Conservation (phyloP, 140 eudicot genomes). For the Flaveria floridana region DNA sequence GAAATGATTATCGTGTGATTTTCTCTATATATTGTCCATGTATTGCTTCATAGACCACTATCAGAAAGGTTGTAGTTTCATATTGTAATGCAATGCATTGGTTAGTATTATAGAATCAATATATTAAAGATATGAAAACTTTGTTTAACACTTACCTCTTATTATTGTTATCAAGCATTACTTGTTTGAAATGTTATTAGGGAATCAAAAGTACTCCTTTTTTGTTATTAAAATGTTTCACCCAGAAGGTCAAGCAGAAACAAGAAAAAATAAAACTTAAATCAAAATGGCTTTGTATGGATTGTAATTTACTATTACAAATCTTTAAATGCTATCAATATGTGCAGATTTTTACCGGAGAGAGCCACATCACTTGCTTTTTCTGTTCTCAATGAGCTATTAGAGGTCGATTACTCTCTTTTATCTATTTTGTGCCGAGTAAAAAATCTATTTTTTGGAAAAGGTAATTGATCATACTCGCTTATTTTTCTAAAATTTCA, state of each 20-base stretch:
- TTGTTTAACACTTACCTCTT: background rate
- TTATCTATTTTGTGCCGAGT: constrained; percentile 2
- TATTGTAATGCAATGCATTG: constrained; percentile 6
- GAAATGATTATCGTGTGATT: too few relatives aligned
- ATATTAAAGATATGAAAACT: background rate
- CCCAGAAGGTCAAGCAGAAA: background rate
- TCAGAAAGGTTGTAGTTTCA: background rate
- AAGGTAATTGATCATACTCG: background rate
- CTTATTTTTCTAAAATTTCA: background rate
- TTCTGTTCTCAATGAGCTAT: constrained; percentile 67
- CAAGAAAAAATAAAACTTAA: background rate
- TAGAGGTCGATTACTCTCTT: constrained; percentile 52
- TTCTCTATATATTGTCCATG: background rate
- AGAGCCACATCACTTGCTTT: constrained; percentile 83
- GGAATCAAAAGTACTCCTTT: background rate
- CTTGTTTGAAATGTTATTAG: background rate
- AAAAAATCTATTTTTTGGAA: background rate
- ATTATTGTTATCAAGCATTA: background rate
- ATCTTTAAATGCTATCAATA: constrained; percentile 1
- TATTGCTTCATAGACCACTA: background rate
- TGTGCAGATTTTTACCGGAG: constrained; percentile 74
- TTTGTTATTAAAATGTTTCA: background rate
- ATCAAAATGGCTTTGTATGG: background rate
- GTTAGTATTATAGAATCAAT: background rate
- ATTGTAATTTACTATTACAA: background rate